Evolutionary conservation across 73 alveolate genomes (phyloP).

Genomic region (Symbiodinium pilosum): DNA sequence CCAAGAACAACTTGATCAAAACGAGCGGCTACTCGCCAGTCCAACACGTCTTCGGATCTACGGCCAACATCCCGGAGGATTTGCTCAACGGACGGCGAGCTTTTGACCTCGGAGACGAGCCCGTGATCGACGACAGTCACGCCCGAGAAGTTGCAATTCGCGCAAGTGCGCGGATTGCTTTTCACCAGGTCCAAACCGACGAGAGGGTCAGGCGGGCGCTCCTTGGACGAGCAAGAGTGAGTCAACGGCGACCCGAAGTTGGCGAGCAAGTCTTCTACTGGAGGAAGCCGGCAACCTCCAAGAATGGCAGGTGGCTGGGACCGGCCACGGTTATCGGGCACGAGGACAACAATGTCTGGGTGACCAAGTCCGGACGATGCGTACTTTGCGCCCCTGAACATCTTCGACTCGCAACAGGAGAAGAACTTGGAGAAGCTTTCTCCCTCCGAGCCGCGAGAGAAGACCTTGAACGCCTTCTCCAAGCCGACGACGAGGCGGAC

Average conservation of each 20-base stretch:
- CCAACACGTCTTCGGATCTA: neutral
- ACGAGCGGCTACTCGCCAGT: neutral
- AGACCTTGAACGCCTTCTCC: too few species aligned
- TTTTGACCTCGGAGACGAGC: neutral
- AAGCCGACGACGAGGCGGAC: too few species aligned
- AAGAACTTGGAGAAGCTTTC: too few species aligned
- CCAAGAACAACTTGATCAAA: neutral
- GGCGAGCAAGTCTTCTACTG: too few species aligned
- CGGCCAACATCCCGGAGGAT: neutral
- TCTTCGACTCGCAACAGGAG: too few species aligned
- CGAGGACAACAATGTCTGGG: too few species aligned
- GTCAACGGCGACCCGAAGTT: neutral
- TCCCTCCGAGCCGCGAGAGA: too few species aligned
- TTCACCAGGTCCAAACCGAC: neutral
- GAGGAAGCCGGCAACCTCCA: too few species aligned
- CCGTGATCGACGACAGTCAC: neutral
- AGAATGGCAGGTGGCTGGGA: too few species aligned
- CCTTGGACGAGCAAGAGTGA: neutral
- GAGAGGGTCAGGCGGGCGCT: neutral
- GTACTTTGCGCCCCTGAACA: too few species aligned
- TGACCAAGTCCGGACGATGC: too few species aligned
- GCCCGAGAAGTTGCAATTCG: neutral
- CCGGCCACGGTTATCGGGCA: too few species aligned
- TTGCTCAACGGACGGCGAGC: neutral
- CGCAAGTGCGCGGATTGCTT: neutral